Conservation (phyloP, 345 rosid genomes). For the Orychophragmus violaceus region DNA sequence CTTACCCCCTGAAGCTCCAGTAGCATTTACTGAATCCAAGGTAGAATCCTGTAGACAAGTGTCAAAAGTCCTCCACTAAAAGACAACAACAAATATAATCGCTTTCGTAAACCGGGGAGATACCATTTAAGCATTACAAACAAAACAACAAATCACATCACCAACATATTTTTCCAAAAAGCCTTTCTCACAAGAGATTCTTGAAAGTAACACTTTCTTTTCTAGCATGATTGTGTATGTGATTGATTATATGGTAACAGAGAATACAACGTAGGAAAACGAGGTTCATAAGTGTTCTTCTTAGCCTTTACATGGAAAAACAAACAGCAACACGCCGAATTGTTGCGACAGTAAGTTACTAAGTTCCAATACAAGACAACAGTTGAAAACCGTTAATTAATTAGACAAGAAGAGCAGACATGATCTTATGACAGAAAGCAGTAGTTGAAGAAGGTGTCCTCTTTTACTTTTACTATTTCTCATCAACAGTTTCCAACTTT, state of each 20-base stretch:
- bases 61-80: neutral
- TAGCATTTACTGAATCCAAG: constrained; percentile 8
- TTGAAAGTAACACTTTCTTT: constrained; percentile 14
- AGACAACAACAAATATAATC: constrained; percentile 8
- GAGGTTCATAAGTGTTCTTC: neutral
- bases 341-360: neutral
- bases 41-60: constrained; percentile 14
- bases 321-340: constrained; percentile 16
- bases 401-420: constrained; percentile 9
- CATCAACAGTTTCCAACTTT: constrained; percentile 20
- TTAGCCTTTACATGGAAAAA: constrained; percentile 9
- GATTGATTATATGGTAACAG: constrained; percentile 1
- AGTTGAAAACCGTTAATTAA: neutral
- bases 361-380: constrained; percentile 9
- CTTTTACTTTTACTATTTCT: constrained; percentile 9
- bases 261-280: neutral
- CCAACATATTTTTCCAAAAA: neutral
- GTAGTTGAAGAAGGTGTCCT: neutral
- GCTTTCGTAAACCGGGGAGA: neutral
- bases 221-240: constrained; percentile 1
- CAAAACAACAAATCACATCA: constrained; percentile 30
- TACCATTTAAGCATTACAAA: constrained; percentile 18
- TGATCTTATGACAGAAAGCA: constrained; percentile 17
- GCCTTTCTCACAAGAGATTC: neutral
- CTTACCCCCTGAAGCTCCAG: neutral